Percentiles rank a stretch among this genome's conserved stretches.
phyloP scores from a whole-genome alignment of 2,329 filamentous ascomycete species.

The Rachicladosporium sp. region DNA sequence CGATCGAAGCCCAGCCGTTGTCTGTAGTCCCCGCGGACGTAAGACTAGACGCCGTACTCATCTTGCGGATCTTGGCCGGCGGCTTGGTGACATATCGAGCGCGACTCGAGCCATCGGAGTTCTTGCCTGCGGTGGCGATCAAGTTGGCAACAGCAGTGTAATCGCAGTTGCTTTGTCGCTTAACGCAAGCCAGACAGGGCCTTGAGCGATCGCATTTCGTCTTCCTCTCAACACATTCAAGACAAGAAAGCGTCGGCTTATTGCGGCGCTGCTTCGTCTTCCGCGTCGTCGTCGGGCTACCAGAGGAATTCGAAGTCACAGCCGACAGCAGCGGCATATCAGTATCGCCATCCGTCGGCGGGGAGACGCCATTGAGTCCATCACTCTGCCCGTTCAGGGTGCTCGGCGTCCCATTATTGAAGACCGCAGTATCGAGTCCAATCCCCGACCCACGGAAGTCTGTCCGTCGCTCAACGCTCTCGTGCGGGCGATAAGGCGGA shows the following conservation, averaged over 20 bases:
- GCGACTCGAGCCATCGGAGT: slow-evolving; percentile 11
- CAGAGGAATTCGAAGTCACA: not conserved
- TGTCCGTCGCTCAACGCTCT: no score
- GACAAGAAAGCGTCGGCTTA: slow-evolving; percentile 68
- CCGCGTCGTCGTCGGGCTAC: not conserved
- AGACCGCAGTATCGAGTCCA: no score
- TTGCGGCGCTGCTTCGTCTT: slow-evolving; percentile 62
- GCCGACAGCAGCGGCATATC: no score
- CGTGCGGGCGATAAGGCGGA: no score
- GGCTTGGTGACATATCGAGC: slow-evolving; percentile 23
- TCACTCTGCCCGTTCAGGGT: no score
- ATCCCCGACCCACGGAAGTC: no score
- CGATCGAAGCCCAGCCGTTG: slow-evolving; percentile 18
- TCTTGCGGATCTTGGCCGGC: slow-evolving; percentile 22
- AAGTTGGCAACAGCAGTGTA: slow-evolving; percentile 68
- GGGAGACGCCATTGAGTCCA: no score
- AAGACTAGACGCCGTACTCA: slow-evolving; percentile 13
- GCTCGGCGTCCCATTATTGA: no score
- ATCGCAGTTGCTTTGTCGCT: slow-evolving; percentile 61
- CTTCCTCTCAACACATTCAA: slow-evolving; percentile 70
- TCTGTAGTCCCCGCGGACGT: slow-evolving; percentile 15
- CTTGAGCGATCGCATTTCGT: slow-evolving; percentile 71
- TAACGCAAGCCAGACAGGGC: slow-evolving; percentile 52
- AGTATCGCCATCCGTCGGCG: no score
- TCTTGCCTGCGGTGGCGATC: slow-evolving; percentile 41